These are phyloP conservation scores for Penicillium atrosanguineum DNA, from an alignment of 495 filamentous ascomycete genomes.

Conservation along the genomic window DNA sequence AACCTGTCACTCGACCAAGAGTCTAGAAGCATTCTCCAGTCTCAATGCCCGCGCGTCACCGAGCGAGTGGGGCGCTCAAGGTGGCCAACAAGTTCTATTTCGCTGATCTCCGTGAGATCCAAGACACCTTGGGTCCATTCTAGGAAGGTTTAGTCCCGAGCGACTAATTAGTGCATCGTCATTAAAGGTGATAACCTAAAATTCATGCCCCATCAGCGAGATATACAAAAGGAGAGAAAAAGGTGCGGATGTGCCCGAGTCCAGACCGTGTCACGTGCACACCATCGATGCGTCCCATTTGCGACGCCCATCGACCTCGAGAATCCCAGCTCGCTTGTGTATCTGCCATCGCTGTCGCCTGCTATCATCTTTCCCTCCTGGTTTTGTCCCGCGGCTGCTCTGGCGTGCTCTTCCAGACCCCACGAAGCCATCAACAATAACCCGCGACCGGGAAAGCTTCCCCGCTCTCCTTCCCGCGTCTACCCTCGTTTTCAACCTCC, in stretches of 20 bases:
- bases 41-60: not conserved
- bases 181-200: no score
- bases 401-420: not conserved
- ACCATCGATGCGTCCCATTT: slow-evolving; percentile 11
- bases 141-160: not conserved
- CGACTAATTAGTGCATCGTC: not conserved
- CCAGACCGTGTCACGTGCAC: slow-evolving; percentile 31
- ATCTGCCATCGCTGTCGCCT: not conserved
- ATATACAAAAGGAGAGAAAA: not conserved
- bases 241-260: slow-evolving; percentile 5
- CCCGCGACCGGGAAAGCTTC: slow-evolving; percentile 13
- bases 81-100: slow-evolving; percentile 10
- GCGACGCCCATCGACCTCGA: slow-evolving; percentile 9
- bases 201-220: not conserved
- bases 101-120: slow-evolving; percentile 10
- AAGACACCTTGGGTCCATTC: slow-evolving; percentile 1
- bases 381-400: not conserved
- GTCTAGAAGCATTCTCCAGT: not conserved
- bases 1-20: not conserved
- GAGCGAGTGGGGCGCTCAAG: slow-evolving; percentile 3
- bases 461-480: slow-evolving; percentile 26
- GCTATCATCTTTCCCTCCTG: not conserved
- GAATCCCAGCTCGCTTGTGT: not conserved
- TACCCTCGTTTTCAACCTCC: slow-evolving; percentile 10
- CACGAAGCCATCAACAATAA: not conserved